A percentile compares a stretch with the other conserved stretches of the same genome.
Evolutionary conservation across 2,329 filamentous ascomycete genomes (phyloP).

Genomic region (Diaporthe amygdali): DNA sequence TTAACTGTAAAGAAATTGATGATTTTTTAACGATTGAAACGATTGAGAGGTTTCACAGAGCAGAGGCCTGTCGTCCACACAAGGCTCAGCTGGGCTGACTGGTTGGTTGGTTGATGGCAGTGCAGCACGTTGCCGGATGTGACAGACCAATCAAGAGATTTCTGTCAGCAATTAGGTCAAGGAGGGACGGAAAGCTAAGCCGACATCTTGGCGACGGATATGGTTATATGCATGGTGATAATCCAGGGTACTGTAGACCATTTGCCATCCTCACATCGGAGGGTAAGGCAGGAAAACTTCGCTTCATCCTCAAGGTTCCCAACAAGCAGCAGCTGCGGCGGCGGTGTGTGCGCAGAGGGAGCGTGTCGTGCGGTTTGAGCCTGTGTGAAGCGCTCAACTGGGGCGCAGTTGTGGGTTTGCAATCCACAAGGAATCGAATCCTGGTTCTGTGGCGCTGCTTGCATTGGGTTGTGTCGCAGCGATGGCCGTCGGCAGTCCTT

Average conservation of each 20-base stretch:
- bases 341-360: background rate
- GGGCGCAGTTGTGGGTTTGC: background rate
- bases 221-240: background rate
- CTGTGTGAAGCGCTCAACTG: background rate
- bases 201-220: background rate
- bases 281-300: background rate
- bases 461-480: background rate
- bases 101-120: background rate
- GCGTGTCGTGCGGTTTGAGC: background rate
- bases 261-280: background rate
- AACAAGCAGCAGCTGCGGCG: background rate
- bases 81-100: background rate
- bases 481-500: background rate
- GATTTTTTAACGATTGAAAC: too few species aligned
- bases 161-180: background rate
- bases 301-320: background rate
- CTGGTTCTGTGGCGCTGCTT: background rate
- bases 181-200: background rate
- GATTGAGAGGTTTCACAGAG: too few species aligned
- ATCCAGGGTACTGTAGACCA: background rate
- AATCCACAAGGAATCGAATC: background rate
- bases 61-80: background rate
- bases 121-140: background rate
- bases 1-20: background rate
- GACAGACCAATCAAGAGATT: background rate